phyloP scores from a whole-genome alignment of 257 asterid species.

The Fraxinus quadrangulata region DNA sequence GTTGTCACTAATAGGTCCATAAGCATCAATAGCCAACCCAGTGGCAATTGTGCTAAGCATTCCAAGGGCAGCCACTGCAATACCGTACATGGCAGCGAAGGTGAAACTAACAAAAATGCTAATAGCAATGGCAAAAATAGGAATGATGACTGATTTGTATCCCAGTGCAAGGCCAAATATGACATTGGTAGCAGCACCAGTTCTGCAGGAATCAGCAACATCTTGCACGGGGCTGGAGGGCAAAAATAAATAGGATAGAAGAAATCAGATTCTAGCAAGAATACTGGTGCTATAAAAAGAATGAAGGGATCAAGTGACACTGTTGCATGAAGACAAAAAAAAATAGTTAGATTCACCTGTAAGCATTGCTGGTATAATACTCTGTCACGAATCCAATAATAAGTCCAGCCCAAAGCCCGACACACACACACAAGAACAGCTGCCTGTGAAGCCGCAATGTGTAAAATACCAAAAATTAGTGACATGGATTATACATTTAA shows the following conservation, averaged over 20 bases:
- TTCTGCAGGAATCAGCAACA: conserved; percentile 96
- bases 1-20: conserved; percentile 96
- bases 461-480: background rate
- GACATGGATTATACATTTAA: background rate
- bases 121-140: conserved; percentile 80
- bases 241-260: background rate
- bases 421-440: conserved; percentile 78
- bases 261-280: conserved; percentile 1
- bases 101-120: conserved; percentile 85
- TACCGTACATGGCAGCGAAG: conserved; percentile 92
- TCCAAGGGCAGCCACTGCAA: conserved; percentile 91
- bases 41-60: conserved; percentile 96
- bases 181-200: conserved; percentile 95
- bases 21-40: conserved; percentile 89
- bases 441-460: conserved; percentile 53
- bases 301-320: background rate
- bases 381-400: conserved; percentile 88
- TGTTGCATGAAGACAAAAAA: background rate
- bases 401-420: conserved; percentile 98
- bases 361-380: conserved; percentile 90
- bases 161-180: conserved; percentile 95
- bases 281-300: background rate
- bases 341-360: conserved; percentile 49
- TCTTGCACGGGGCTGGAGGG: conserved; percentile 69
- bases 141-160: conserved; percentile 89